Base-by-base conservation (phyloP, 176 grass and related monocot genomes). In the Bromus sterilis region DNA sequence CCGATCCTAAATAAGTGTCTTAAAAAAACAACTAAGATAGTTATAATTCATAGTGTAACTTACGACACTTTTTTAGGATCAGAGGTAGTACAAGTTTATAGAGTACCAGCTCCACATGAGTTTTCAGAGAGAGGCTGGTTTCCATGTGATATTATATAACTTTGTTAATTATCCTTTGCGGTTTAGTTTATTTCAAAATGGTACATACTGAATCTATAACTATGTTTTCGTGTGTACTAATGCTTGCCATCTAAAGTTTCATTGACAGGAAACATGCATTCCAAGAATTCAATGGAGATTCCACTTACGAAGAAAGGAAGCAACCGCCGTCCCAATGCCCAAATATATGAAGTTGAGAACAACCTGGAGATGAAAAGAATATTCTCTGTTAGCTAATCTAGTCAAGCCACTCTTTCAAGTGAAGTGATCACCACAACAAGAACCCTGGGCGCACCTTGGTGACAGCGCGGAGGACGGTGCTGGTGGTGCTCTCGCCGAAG, bases 301-400 rank as follows among this genome's bases (percentile, higher is more conserved):
- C 14, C 59, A 88, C 92, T 91, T 94, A 94, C 92, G 89, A 56
- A 94, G 84, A 75, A 86, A 89, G 21, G 89, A 60, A 20, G 56
- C 87, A 58, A 83, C 77, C 36, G 80, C 14, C 4, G 78, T 49
- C 73, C 84, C 92, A 13, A 86, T 78, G 59, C 71, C 92, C 79
- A 94, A 3, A 76, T 94, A 94, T 70, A 94, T 12, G 63, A 94
- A 91, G 33, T 89, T 32, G 13, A 91, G 60, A 49, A 91, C 89
- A 71, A 78, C 71, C 92, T 94, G 78, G 16, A 75, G 60, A 53
- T 53, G 0, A 53, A 21, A 76, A 76, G 11, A 76, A 26, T 7
- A 76, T 23, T 35, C 73, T 23, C 12, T 24, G 21, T 57, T 24
- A 76, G 5, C n/a, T 56, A 11, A 6, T 5, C 35, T 67, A 24